Percentiles rank a stretch among this genome's conserved stretches.
phyloP scores from a whole-genome alignment of 495 filamentous ascomycete genomes.

The Hypoxylon fuscum region DNA sequence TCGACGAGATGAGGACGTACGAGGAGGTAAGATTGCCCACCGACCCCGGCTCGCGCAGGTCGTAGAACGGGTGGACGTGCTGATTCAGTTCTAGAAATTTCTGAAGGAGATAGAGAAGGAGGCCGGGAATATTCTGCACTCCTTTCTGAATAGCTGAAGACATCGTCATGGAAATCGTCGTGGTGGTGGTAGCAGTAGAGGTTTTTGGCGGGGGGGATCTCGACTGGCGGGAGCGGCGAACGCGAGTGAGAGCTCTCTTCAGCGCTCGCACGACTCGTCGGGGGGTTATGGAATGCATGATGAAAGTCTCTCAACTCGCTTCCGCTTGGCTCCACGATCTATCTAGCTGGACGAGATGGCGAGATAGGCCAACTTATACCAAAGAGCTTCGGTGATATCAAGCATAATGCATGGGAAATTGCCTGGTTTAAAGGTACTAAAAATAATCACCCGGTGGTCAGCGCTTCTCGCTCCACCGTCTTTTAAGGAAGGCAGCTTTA shows the following conservation, averaged over 20 bases:
- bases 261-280: slow-evolving; percentile 15
- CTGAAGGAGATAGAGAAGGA: slow-evolving; percentile 42
- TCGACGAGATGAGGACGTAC: slow-evolving; percentile 41
- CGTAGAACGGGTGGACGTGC: slow-evolving; percentile 32
- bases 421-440: not conserved
- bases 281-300: slow-evolving; percentile 18
- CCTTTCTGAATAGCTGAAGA: slow-evolving; percentile 27
- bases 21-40: slow-evolving; percentile 36
- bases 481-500: not conserved
- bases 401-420: not conserved
- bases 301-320: not conserved
- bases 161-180: not conserved
- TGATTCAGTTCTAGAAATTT: slow-evolving; percentile 44
- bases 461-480: not conserved
- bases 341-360: not conserved
- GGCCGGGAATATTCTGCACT: slow-evolving; percentile 35
- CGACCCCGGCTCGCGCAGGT: slow-evolving; percentile 29
- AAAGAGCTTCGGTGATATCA: not conserved
- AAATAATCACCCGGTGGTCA: not conserved
- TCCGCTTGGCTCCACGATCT: too few species aligned
- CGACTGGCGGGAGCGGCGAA: not conserved
- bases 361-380: not conserved
- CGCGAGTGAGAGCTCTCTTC: slow-evolving; percentile 12
- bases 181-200: not conserved
- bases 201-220: too few species aligned